Evolutionary conservation across 495 filamentous ascomycete species (phyloP).

Genomic region (Lasiosphaeriaceae sp.): DNA sequence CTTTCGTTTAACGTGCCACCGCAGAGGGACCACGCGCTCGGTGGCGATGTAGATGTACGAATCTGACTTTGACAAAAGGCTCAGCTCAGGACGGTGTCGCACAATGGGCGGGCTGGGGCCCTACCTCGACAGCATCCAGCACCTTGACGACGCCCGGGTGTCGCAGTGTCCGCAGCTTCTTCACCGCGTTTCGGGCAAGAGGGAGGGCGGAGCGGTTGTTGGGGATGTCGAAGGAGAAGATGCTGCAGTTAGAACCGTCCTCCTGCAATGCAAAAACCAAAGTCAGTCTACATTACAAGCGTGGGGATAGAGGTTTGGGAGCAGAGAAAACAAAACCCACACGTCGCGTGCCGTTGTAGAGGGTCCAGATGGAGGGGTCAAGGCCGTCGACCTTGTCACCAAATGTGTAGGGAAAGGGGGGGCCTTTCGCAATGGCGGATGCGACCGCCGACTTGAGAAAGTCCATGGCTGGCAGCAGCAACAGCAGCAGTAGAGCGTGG

Average conservation of each 20-base stretch:
- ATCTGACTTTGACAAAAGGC: slow-evolving; percentile 62
- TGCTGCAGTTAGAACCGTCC: slow-evolving; percentile 87
- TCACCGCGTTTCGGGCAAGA: slow-evolving; percentile 86
- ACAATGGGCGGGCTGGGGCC: slow-evolving; percentile 1
- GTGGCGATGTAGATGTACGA: slow-evolving; percentile 92
- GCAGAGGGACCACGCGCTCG: slow-evolving; percentile 77
- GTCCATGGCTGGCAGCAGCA: slow-evolving; percentile 68
- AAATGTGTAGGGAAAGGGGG: slow-evolving; percentile 84
- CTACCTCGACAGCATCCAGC: slow-evolving; percentile 88
- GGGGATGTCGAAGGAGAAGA: slow-evolving; percentile 88
- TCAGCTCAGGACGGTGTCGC: slow-evolving; percentile 6
- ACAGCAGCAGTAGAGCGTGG: neutral
- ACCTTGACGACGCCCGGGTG: slow-evolving; percentile 94
- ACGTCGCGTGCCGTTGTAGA: slow-evolving; percentile 87
- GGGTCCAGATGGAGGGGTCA: slow-evolving; percentile 85
- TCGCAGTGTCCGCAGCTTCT: slow-evolving; percentile 84
- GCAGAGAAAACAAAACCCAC: slow-evolving; percentile 45
- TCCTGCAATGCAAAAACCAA: slow-evolving; percentile 66
- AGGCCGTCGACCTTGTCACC: slow-evolving; percentile 79
- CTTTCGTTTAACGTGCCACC: slow-evolving; percentile 81
- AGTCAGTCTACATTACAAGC: neutral
- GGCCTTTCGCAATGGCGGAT: slow-evolving; percentile 92
- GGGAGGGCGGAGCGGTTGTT: slow-evolving; percentile 75
- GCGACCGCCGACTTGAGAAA: slow-evolving; percentile 96
- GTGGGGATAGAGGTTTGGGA: neutral